A percentile compares a stretch with the other conserved stretches of the same genome.
These are phyloP conservation scores for Prunella vulgaris DNA, from an alignment of 257 asterid species.

Conservation along the genomic window DNA sequence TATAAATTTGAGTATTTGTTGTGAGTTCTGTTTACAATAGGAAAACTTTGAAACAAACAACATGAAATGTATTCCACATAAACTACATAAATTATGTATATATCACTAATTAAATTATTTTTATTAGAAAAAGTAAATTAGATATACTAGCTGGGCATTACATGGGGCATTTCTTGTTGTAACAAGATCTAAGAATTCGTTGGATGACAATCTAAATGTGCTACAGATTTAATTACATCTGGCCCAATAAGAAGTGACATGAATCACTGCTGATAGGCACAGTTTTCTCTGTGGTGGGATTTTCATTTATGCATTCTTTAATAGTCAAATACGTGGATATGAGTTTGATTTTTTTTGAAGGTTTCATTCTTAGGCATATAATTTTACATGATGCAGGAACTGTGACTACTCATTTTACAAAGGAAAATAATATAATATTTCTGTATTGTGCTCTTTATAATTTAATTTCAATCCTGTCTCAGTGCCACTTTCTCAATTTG, in stretches of 20 bases:
- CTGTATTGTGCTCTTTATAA: not conserved
- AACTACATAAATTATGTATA: not conserved
- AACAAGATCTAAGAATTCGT: not conserved
- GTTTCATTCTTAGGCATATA: slow-evolving; percentile 10
- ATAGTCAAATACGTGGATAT: not conserved
- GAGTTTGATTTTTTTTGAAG: not conserved
- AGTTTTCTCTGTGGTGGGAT: not conserved
- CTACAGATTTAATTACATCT: slow-evolving; percentile 10
- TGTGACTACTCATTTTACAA: not conserved
- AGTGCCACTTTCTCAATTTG: slow-evolving; percentile 8
- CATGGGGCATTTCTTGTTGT: not conserved
- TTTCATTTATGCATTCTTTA: slow-evolving; percentile 5
- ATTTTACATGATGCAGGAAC: slow-evolving; percentile 4
- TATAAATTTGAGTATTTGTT: not conserved
- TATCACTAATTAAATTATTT: not conserved
- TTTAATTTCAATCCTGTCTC: slow-evolving; percentile 1
- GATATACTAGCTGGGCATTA: not conserved
- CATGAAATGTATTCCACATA: not conserved
- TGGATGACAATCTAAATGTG: not conserved
- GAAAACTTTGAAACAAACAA: not conserved
- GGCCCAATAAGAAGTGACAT: slow-evolving; percentile 12
- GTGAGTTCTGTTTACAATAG: not conserved
- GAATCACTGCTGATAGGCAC: slow-evolving; percentile 13
- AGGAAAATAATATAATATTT: slow-evolving; percentile 6
- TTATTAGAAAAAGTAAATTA: not conserved